Base-by-base conservation (phyloP, 2,329 filamentous ascomycete species). In the Fusarium agapanthi region DNA sequence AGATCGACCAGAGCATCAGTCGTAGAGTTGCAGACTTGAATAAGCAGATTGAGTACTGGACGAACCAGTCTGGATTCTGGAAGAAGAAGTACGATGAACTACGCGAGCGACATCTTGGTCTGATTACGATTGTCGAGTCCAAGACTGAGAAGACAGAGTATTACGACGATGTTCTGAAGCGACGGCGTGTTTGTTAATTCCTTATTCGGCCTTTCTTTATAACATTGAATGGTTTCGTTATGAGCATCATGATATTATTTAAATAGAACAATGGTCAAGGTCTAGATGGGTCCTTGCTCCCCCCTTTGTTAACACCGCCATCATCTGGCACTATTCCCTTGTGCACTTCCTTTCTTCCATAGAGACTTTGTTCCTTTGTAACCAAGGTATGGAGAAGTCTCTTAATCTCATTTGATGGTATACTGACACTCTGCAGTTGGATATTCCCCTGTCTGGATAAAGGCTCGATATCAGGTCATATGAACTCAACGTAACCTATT, bases 31-130 rank as follows among this genome's bases (percentile, higher is more conserved):
- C 77, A 26, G 80, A 82, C 26, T 67, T 83, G 51, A 73, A 72
- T 44, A 72, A 77, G 16, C 79, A 83, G 47, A 77, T 81, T 15
- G 73, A 79, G 7, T 79, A 81, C 43, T 83, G 80, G 81, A 81
- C 79, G 24, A 75, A 80, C 24, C 75, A 78, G 58, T 77, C 73
- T 32, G 67, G 76, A 16, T 77, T 78, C 62, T 81, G 79, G 80
- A 79, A 79, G 67, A 57, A 69, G 57, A 78, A 76, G 50, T 80
- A 77, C 32, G 77, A 80, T 14, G 73, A 77, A 30, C 58, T 76
- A 22, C 72, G 75, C 45, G 73, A 72, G 41, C 63, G 76, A 34
- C 72, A 81, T 48, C 76, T 80, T 48, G 76, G 80, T 14, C 65
- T 80, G 34, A 73, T 74, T 22, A 74, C 75, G 5, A 65, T 79